Evolutionary conservation across 2,329 filamentous ascomycete genomes (phyloP).

Genomic region (Pyricularia pennisetigena): DNA sequence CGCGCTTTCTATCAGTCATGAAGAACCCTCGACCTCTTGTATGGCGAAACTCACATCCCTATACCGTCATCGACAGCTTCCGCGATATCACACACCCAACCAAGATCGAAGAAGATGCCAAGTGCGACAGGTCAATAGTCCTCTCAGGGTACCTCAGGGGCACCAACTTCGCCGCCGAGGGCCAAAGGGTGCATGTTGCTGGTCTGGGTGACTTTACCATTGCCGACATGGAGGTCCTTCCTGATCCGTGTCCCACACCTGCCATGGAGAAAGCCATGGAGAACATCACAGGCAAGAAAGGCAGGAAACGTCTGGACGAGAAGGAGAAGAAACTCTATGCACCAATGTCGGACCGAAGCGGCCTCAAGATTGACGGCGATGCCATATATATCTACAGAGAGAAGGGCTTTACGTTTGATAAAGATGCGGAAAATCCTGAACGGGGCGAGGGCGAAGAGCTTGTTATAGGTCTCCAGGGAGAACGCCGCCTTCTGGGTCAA

Average conservation of each 20-base stretch:
- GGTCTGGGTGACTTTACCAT: constrained; percentile 86
- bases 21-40: constrained; percentile 95
- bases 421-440: constrained; percentile 56
- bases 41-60: constrained; percentile 95
- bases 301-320: constrained; percentile 74
- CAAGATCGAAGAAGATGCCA: constrained; percentile 76
- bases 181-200: constrained; percentile 83
- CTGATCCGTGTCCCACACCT: constrained; percentile 92
- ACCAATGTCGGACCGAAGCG: constrained; percentile 96
- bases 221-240: constrained; percentile 72
- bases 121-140: constrained; percentile 83
- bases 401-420: constrained; percentile 66
- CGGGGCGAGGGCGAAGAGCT: constrained; percentile 92
- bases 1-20: constrained; percentile 94
- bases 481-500: constrained; percentile 72
- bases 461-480: constrained; percentile 79
- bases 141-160: constrained; percentile 90
- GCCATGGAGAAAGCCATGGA: constrained; percentile 79
- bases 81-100: constrained; percentile 92
- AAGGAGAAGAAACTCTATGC: constrained; percentile 96
- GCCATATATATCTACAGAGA: constrained; percentile 78
- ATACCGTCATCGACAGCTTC: constrained; percentile 87
- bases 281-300: constrained; percentile 74
- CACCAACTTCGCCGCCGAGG: constrained; percentile 77
- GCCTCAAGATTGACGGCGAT: constrained; percentile 92